Percentiles rank a stretch among this genome's conserved stretches.
These are phyloP conservation scores for Malassezia equina DNA, from an alignment of 1,284 basidiomycete species.

Conservation along the genomic window DNA sequence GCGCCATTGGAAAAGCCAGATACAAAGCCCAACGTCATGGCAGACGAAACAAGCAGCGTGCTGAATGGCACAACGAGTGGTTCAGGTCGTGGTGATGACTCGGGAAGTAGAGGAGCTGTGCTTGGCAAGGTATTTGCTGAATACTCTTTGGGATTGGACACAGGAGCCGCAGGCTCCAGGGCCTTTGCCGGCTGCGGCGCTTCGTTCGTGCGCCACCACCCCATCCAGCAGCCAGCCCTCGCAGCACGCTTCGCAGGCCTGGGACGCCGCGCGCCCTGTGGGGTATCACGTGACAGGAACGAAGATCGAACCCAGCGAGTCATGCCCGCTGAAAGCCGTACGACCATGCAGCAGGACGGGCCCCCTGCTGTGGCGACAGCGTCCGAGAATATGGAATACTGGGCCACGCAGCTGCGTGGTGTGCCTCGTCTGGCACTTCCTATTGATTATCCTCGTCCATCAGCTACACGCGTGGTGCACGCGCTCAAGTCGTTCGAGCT, in stretches of 20 bases:
- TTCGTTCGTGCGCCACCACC: not conserved
- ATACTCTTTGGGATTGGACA: not conserved
- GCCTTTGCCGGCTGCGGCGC: not conserved
- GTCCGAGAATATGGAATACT: constrained; percentile 30
- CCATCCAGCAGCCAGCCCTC: not conserved
- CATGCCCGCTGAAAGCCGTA: not conserved
- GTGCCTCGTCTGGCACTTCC: constrained; percentile 84
- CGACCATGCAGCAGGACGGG: not conserved
- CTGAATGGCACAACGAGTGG: constrained; percentile 9
- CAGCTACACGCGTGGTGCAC: constrained; percentile 46
- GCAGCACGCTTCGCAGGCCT: not conserved
- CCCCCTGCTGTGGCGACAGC: not conserved
- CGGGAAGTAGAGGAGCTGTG: not conserved
- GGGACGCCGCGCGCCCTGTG: not conserved
- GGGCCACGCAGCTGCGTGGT: constrained; percentile 50
- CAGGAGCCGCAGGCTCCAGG: not conserved
- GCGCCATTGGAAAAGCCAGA: constrained; percentile 31
- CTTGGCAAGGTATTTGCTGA: not conserved
- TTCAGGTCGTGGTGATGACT: not conserved
- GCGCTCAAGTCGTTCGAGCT: constrained; percentile 36
- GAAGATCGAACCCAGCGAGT: not conserved
- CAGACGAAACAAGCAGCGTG: constrained; percentile 16
- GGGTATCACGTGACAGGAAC: not conserved
- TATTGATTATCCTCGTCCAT: constrained; percentile 85
- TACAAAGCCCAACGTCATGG: constrained; percentile 30